Evolutionary conservation across 1,139 yeast genomes (phyloP).

Genomic region (Debaryomycetaceae sp.): DNA sequence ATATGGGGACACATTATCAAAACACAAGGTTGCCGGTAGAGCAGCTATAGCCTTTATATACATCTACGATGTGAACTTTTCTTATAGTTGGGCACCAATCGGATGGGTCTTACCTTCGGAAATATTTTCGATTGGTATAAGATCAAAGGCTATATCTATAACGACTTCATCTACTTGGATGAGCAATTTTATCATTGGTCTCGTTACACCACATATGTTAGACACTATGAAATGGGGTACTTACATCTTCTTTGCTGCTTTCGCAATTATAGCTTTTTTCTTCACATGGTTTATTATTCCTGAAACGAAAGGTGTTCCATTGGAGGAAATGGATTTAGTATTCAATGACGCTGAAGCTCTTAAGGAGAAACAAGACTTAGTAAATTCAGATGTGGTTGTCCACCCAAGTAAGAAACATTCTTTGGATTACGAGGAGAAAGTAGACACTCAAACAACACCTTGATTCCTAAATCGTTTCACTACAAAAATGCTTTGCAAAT

Average conservation of each 20-base stretch:
- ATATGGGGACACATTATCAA: slow-evolving; percentile 10
- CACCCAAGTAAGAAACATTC: background rate
- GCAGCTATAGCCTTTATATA: slow-evolving; percentile 50
- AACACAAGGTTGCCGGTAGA: slow-evolving; percentile 29
- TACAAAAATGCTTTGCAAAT: too few species aligned
- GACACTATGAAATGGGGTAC: slow-evolving; percentile 39
- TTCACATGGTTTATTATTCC: slow-evolving; percentile 23
- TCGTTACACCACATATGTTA: slow-evolving; percentile 47
- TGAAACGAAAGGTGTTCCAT: slow-evolving; percentile 47
- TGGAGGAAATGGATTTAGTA: slow-evolving; percentile 42
- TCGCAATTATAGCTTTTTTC: slow-evolving; percentile 44
- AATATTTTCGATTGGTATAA: slow-evolving; percentile 58
- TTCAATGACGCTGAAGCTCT: slow-evolving; percentile 14
- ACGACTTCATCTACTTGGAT: slow-evolving; percentile 49
- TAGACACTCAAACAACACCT: too few species aligned
- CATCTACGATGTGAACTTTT: slow-evolving; percentile 52
- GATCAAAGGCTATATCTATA: slow-evolving; percentile 55
- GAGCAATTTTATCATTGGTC: slow-evolving; percentile 45
- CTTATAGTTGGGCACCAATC: slow-evolving; percentile 55
- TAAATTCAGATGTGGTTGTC: background rate
- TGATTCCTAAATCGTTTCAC: too few species aligned
- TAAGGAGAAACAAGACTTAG: slow-evolving; percentile 2
- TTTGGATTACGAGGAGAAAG: background rate
- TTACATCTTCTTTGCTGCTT: slow-evolving; percentile 41
- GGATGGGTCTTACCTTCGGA: slow-evolving; percentile 62